Percentiles rank a stretch among this genome's conserved stretches.
Evolutionary conservation across 2,329 filamentous ascomycete genomes (phyloP).

Genomic region (Cladosporium phlei): DNA sequence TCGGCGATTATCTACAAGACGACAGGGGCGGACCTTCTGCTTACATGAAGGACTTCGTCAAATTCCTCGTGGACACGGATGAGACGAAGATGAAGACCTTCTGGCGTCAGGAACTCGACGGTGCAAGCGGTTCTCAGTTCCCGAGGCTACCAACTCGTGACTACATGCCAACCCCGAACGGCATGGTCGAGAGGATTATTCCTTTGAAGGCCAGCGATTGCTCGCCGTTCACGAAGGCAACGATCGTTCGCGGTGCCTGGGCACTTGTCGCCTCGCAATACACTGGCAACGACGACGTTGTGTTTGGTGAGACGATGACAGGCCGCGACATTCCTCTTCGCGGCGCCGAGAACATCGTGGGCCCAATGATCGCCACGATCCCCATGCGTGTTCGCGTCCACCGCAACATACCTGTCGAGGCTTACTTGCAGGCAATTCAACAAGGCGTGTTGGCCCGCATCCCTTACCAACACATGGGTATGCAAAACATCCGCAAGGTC

Average conservation of each 20-base stretch:
- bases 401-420: constrained; percentile 22
- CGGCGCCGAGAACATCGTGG: constrained; percentile 8
- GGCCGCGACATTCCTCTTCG: constrained; percentile 8
- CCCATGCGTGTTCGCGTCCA: constrained; percentile 34
- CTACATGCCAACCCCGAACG: constrained; percentile 22
- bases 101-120: constrained; percentile 32
- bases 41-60: constrained; percentile 30
- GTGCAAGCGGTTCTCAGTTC: constrained; percentile 31
- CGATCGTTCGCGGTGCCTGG: constrained; percentile 56
- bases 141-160: constrained; percentile 28
- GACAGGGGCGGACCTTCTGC: neutral
- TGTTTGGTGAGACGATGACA: constrained; percentile 43
- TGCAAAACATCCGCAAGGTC: constrained; percentile 35
- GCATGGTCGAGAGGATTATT: constrained; percentile 24
- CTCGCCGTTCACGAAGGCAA: constrained; percentile 25
- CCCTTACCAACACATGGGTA: constrained; percentile 35
- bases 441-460: constrained; percentile 26
- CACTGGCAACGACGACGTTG: constrained; percentile 47
- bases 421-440: constrained; percentile 19
- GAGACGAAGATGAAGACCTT: constrained; percentile 25
- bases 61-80: constrained; percentile 27
- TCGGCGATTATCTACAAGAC: constrained; percentile 7
- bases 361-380: constrained; percentile 36
- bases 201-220: constrained; percentile 28
- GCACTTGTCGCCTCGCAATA: constrained; percentile 51